Evolutionary conservation across 1,139 yeast genomes (phyloP).

Genomic region (Saccharomyces hybrid): DNA sequence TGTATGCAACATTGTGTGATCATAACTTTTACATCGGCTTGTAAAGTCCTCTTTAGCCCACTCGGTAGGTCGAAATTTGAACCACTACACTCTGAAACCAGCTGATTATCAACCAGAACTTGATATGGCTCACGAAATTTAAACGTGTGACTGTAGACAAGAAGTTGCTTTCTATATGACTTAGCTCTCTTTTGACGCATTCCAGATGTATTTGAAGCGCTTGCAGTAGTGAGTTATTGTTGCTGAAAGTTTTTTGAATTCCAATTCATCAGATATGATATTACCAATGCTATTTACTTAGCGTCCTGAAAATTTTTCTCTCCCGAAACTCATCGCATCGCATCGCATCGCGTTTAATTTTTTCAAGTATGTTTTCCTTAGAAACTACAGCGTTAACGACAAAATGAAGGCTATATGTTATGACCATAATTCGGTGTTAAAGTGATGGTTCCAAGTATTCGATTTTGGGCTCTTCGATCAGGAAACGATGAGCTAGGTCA

Average conservation of each 20-base stretch:
- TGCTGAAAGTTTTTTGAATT: background rate
- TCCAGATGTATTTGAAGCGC: background rate
- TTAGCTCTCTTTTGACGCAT: slow-evolving; percentile 98
- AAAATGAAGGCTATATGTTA: accelerated
- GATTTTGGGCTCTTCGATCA: too few species aligned
- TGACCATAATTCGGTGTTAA: background rate
- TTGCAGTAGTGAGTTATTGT: background rate
- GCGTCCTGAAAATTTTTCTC: background rate
- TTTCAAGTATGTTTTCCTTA: too few species aligned
- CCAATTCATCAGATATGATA: background rate
- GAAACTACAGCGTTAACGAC: accelerated
- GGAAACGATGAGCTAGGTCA: too few species aligned
- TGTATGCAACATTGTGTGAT: slow-evolving; percentile 95
- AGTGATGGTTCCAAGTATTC: too few species aligned
- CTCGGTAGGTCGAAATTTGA: slow-evolving; percentile 65
- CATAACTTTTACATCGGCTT: slow-evolving; percentile 84
- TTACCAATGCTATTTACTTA: background rate
- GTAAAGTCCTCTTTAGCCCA: slow-evolving; percentile 73
- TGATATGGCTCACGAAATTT: slow-evolving; percentile 93
- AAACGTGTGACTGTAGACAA: slow-evolving; percentile 73
- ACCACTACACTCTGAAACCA: slow-evolving; percentile 56
- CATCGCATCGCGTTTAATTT: background rate
- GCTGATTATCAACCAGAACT: slow-evolving; percentile 72
- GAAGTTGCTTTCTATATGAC: slow-evolving; percentile 86
- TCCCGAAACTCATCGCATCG: background rate